Conservation (phyloP, 371 early-diverging fungal species). For the Blakeslea trispora region DNA sequence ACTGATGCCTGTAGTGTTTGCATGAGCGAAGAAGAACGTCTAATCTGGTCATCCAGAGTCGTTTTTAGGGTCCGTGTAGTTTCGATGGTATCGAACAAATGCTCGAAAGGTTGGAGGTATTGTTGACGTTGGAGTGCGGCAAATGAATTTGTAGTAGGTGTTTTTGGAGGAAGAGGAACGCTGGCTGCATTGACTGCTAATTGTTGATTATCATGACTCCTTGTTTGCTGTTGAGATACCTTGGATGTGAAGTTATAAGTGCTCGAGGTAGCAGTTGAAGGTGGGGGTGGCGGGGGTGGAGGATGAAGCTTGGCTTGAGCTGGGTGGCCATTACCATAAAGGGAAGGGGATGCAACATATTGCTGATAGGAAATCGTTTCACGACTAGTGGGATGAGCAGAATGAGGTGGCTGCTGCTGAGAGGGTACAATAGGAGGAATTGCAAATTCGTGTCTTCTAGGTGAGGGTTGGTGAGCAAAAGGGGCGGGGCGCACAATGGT, state of each 20-base stretch:
- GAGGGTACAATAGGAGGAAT: constrained; percentile 57
- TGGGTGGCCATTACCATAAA: constrained; percentile 4
- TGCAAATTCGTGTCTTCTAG: constrained; percentile 45
- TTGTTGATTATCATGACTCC: constrained; percentile 12
- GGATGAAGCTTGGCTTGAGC: constrained; percentile 7
- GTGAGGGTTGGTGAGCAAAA: constrained; percentile 32
- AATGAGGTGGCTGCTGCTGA: constrained; percentile 47
- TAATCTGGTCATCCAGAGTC: constrained; percentile 77
- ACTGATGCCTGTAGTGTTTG: constrained; percentile 76
- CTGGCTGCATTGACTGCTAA: constrained; percentile 23
- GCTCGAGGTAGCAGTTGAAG: background rate
- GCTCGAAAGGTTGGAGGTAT: constrained; percentile 61
- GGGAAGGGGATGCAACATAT: constrained; percentile 17
- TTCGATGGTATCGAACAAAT: constrained; percentile 64
- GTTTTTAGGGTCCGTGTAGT: constrained; percentile 60
- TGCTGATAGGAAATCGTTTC: constrained; percentile 21
- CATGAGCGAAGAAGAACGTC: constrained; percentile 71
- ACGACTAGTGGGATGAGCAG: constrained; percentile 22
- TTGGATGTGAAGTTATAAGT: background rate
- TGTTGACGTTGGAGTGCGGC: constrained; percentile 43
- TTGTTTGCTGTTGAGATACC: background rate
- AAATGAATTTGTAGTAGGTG: constrained; percentile 39
- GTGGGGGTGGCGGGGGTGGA: background rate
- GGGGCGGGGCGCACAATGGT: constrained; percentile 16
- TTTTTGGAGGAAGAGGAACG: constrained; percentile 28